Percentiles rank a stretch among this genome's conserved stretches.
Evolutionary conservation across 768 basidiomycete species (phyloP).

Genomic region (Pulveroboletus sp.): DNA sequence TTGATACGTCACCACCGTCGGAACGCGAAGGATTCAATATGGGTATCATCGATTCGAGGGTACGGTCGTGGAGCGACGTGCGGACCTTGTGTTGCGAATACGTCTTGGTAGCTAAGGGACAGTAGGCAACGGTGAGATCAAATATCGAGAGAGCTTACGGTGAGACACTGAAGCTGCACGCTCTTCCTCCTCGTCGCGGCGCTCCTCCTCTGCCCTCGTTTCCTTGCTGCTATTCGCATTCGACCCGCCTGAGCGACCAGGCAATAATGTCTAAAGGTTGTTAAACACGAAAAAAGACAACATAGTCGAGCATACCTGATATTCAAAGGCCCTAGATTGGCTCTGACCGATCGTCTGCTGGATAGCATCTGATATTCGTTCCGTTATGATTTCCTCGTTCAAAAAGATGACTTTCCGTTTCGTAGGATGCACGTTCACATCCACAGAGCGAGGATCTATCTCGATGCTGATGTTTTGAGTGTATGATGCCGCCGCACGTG

Average conservation of each 20-base stretch:
- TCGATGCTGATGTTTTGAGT: constrained; percentile 51
- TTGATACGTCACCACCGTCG: constrained; percentile 20
- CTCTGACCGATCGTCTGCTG: constrained; percentile 65
- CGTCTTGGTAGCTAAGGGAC: constrained; percentile 40
- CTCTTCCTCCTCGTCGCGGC: constrained; percentile 31
- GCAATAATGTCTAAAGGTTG: constrained; percentile 51
- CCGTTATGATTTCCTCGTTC: constrained; percentile 84
- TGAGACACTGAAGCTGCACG: constrained; percentile 23
- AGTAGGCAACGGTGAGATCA: constrained; percentile 3
- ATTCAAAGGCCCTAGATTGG: constrained; percentile 69
- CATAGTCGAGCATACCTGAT: constrained; percentile 47
- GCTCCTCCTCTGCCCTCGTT: constrained; percentile 40
- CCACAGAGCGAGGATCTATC: constrained; percentile 84
- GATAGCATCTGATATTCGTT: constrained; percentile 69
- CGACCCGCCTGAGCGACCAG: constrained; percentile 44
- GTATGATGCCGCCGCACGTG: not conserved
- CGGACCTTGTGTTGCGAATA: constrained; percentile 90
- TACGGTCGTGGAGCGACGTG: constrained; percentile 82
- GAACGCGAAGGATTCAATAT: constrained; percentile 53
- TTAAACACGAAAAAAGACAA: not conserved
- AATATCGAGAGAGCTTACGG: constrained; percentile 15
- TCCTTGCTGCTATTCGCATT: constrained; percentile 23
- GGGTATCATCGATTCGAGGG: constrained; percentile 94
- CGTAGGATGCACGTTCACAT: constrained; percentile 98
- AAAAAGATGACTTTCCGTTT: constrained; percentile 96